A percentile compares a stretch with the other conserved stretches of the same genome.
These are phyloP conservation scores for Sporothrix sp. DNA, from an alignment of 2,329 filamentous ascomycete species.

Conservation along the genomic window DNA sequence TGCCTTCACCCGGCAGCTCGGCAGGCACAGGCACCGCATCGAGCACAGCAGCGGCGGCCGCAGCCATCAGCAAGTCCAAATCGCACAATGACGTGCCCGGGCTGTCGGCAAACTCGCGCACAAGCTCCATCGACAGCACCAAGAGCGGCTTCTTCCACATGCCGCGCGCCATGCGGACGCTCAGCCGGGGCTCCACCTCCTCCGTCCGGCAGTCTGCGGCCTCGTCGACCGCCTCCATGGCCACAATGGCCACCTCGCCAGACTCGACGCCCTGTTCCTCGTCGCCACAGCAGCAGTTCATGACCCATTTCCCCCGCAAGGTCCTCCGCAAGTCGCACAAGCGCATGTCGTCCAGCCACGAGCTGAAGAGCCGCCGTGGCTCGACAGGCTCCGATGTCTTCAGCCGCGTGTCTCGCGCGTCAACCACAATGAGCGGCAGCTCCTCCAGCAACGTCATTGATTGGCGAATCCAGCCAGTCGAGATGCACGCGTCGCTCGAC, in stretches of 20 bases:
- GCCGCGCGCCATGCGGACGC: constrained; percentile 18
- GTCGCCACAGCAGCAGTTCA: constrained; percentile 10
- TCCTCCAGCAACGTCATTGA: constrained; percentile 24
- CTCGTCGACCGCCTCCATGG: constrained; percentile 8
- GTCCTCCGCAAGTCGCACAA: constrained; percentile 17
- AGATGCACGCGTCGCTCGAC: constrained; percentile 37
- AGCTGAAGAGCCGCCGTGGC: constrained; percentile 20
- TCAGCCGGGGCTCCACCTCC: constrained; percentile 20
- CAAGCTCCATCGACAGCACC: constrained; percentile 20
- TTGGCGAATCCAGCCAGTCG: constrained; percentile 25
- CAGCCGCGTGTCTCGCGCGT: constrained; percentile 20
- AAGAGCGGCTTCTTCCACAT: constrained; percentile 21
- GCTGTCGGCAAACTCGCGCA: constrained; percentile 17
- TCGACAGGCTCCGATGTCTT: constrained; percentile 25
- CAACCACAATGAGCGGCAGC: constrained; percentile 22
- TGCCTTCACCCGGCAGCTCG: neutral
- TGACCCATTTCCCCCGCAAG: constrained; percentile 14
- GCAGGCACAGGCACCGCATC: neutral
- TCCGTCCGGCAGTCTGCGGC: constrained; percentile 9
- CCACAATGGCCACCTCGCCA: constrained; percentile 5
- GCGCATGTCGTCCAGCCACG: constrained; percentile 16
- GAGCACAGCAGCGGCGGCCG: neutral
- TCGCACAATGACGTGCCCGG: constrained; percentile 16
- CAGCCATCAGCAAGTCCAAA: constrained; percentile 11
- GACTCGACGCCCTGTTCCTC: constrained; percentile 11